These are phyloP conservation scores for Fusarium sp. DNA, from an alignment of 2,329 filamentous ascomycete genomes.

Conservation along the genomic window DNA sequence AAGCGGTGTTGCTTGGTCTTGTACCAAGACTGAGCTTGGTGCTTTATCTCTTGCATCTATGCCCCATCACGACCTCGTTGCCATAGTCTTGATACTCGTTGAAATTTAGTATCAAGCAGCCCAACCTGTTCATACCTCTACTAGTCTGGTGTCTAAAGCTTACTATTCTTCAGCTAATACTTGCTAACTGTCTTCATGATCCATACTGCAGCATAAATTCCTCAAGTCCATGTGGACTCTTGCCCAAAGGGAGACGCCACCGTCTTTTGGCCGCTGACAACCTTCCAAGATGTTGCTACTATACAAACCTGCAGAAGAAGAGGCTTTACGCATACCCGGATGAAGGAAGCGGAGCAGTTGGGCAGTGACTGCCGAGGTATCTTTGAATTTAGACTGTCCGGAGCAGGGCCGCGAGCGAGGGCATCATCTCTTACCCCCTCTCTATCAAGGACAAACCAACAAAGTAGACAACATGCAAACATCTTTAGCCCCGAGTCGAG, in stretches of 20 bases:
- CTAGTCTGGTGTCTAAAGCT: no score
- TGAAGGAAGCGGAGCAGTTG: not conserved
- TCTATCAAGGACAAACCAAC: not conserved
- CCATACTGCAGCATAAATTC: not conserved
- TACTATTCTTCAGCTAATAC: no score
- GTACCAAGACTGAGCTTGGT: no score
- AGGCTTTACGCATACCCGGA: no score
- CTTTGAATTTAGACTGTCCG: not conserved
- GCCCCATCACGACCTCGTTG: no score
- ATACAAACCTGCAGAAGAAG: not conserved
- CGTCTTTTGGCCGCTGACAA: not conserved
- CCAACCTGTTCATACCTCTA: no score
- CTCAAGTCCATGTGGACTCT: not conserved
- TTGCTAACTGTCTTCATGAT: not conserved
- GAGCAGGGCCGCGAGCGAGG: not conserved
- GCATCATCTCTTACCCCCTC: conserved; percentile 11
- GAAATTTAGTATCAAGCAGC: no score
- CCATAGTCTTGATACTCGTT: no score
- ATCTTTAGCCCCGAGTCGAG: not conserved
- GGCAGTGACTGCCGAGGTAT: not conserved
- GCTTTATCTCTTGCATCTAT: not conserved
- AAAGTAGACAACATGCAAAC: not conserved
- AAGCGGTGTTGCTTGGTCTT: no score
- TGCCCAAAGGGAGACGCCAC: conserved; percentile 5
- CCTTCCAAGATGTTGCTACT: not conserved